Percentiles rank a stretch among this genome's conserved stretches.
Evolutionary conservation across 2,329 filamentous ascomycete genomes (phyloP).

Genomic region (Paraphoma chrysanthemicola): DNA sequence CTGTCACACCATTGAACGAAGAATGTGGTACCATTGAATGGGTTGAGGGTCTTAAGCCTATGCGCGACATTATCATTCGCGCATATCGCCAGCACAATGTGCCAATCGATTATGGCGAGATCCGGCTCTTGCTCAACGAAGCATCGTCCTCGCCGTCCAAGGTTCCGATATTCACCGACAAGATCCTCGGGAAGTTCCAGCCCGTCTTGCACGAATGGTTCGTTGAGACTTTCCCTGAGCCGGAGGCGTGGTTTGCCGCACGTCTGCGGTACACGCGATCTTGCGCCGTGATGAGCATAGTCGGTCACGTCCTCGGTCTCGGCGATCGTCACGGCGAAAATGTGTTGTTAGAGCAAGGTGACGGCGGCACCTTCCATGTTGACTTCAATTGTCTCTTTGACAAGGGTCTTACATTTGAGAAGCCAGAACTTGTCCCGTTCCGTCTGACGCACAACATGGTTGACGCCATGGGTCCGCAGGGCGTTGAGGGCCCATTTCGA

Average conservation of each 20-base stretch:
- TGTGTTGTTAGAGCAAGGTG: conserved; percentile 90
- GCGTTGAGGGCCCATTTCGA: conserved; percentile 89
- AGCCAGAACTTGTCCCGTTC: conserved; percentile 94
- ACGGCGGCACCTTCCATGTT: conserved; percentile 93
- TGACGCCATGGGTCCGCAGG: conserved; percentile 93
- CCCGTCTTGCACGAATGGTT: conserved; percentile 94
- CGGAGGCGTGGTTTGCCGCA: conserved; percentile 89
- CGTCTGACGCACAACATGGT: conserved; percentile 98
- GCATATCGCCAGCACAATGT: conserved; percentile 80
- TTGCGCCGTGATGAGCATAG: conserved; percentile 99
- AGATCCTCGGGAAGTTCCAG: conserved; percentile 74
- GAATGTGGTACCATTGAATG: conserved; percentile 98
- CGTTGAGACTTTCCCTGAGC: conserved; percentile 90
- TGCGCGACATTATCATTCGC: conserved; percentile 86
- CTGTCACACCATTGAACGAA: conserved; percentile 94
- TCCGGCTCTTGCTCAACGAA: conserved; percentile 69
- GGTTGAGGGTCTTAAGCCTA: conserved; percentile 94
- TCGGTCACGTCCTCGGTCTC: conserved; percentile 89
- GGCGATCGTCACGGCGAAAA: conserved; percentile 98
- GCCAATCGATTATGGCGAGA: conserved; percentile 66
- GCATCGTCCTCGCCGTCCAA: conserved; percentile 69
- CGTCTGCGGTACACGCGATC: conserved; percentile 90
- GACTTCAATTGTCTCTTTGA: conserved; percentile 99
- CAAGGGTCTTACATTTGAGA: conserved; percentile 93
- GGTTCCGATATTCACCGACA: conserved; percentile 73